These are phyloP conservation scores for Botrytis fabae DNA, from an alignment of 2,329 filamentous ascomycete genomes.

Conservation along the genomic window DNA sequence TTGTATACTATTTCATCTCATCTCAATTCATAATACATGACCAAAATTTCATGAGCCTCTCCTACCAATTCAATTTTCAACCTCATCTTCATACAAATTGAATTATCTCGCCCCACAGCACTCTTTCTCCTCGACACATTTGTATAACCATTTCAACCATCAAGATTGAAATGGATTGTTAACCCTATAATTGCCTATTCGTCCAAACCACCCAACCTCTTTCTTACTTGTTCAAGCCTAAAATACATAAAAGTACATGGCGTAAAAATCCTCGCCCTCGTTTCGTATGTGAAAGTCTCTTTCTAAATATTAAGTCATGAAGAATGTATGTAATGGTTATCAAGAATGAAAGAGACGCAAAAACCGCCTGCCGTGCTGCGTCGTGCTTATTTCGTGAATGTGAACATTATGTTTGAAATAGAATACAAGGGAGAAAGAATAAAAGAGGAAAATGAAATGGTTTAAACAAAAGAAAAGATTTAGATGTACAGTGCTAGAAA, in stretches of 20 bases:
- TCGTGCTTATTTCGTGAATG: slow-evolving; percentile 1
- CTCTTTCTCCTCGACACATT: background rate
- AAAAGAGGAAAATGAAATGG: background rate
- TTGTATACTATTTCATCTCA: background rate
- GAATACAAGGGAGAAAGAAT: background rate
- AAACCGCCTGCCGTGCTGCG: background rate
- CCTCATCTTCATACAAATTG: background rate
- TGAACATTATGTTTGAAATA: slow-evolving; percentile 1
- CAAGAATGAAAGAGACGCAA: background rate
- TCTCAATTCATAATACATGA: slow-evolving; percentile 8
- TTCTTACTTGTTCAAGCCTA: background rate
- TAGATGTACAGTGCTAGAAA: background rate
- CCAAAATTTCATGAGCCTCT: background rate
- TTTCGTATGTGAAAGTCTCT: background rate
- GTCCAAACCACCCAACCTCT: background rate
- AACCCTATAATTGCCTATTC: background rate
- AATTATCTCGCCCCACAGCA: background rate
- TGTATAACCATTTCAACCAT: background rate
- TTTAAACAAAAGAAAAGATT: background rate
- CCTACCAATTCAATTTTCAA: background rate
- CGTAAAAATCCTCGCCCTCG: slow-evolving; percentile 1
- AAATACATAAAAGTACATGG: slow-evolving; percentile 13
- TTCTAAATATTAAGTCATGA: slow-evolving; percentile 9
- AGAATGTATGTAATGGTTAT: slow-evolving; percentile 7
- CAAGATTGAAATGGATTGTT: background rate